Conservation (phyloP, 2,329 filamentous ascomycete species). For the Raffaelea ambrosiae region DNA sequence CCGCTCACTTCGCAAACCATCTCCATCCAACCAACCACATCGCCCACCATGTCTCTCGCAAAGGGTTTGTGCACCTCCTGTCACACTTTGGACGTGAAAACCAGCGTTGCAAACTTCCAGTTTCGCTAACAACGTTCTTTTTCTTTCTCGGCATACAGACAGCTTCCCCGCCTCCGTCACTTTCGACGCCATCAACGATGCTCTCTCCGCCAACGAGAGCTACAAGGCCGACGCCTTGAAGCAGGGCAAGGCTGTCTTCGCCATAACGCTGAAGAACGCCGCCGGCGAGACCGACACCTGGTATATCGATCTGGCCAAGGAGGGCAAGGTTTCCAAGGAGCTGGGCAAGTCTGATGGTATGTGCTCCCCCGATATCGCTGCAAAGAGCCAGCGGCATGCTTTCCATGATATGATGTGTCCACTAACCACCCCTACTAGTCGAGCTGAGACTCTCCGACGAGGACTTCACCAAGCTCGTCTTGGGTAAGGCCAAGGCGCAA, state of each 20-base stretch:
- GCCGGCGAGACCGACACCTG: slow-evolving; percentile 74
- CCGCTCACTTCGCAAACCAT: neutral
- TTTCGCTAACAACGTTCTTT: neutral
- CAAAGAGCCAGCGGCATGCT: no score
- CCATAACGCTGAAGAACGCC: slow-evolving; percentile 86
- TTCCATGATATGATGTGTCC: no score
- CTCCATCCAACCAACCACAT: neutral
- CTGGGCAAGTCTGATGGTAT: slow-evolving; percentile 72
- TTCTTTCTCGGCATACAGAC: slow-evolving; percentile 34
- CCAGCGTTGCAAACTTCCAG: neutral
- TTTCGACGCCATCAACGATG: slow-evolving; percentile 78
- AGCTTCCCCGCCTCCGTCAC: slow-evolving; percentile 84
- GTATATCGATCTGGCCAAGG: slow-evolving; percentile 93
- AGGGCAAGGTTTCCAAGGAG: slow-evolving; percentile 73
- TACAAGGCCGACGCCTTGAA: slow-evolving; percentile 81
- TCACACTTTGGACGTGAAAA: no score
- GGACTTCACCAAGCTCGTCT: slow-evolving; percentile 76
- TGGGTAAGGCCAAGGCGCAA: slow-evolving; percentile 89
- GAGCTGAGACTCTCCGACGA: slow-evolving; percentile 77
- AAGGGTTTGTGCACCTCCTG: slow-evolving; percentile 7
- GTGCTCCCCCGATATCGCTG: slow-evolving; percentile 17
- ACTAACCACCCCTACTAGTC: slow-evolving; percentile 40
- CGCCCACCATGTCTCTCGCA: slow-evolving; percentile 8
- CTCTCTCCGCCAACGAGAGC: slow-evolving; percentile 58
- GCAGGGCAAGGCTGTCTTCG: slow-evolving; percentile 78